phyloP scores from a whole-genome alignment of 2,329 filamentous ascomycete species.

The Tolypocladium nubicola region DNA sequence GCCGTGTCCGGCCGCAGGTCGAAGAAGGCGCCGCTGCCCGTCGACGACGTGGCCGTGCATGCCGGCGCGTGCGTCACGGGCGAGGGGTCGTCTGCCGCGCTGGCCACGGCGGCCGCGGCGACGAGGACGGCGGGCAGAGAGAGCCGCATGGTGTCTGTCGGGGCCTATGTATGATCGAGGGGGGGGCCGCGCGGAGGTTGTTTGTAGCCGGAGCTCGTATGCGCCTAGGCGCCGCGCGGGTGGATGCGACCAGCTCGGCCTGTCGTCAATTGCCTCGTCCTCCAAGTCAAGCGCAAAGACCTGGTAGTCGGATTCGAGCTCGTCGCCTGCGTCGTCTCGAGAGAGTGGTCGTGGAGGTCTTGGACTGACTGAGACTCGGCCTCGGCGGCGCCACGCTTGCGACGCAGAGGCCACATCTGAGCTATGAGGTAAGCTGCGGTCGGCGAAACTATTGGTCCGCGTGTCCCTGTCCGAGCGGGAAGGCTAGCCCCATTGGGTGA shows the following conservation, averaged over 20 bases:
- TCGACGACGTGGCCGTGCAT: slow-evolving; percentile 46
- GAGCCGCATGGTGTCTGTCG: slow-evolving; percentile 15
- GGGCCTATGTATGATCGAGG: background rate
- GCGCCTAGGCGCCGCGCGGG: background rate
- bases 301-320: background rate
- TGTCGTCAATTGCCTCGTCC: background rate
- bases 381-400: background rate
- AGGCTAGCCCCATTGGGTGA: background rate
- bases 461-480: background rate
- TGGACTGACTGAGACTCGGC: background rate
- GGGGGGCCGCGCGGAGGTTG: background rate
- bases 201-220: background rate
- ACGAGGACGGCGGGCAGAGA: slow-evolving; percentile 18
- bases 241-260: background rate
- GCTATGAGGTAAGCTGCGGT: background rate
- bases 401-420: background rate
- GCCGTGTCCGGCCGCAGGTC: slow-evolving; percentile 47
- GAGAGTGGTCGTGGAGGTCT: background rate
- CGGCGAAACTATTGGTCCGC: slow-evolving; percentile 10
- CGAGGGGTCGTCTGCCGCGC: slow-evolving; percentile 25
- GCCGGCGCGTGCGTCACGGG: slow-evolving; percentile 33
- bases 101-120: slow-evolving; percentile 21
- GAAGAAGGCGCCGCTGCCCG: slow-evolving; percentile 46
- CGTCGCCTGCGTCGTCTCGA: background rate
- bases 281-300: background rate